These are phyloP conservation scores for Fusarium dimerum DNA, from an alignment of 2,329 filamentous ascomycete species.

Conservation along the genomic window DNA sequence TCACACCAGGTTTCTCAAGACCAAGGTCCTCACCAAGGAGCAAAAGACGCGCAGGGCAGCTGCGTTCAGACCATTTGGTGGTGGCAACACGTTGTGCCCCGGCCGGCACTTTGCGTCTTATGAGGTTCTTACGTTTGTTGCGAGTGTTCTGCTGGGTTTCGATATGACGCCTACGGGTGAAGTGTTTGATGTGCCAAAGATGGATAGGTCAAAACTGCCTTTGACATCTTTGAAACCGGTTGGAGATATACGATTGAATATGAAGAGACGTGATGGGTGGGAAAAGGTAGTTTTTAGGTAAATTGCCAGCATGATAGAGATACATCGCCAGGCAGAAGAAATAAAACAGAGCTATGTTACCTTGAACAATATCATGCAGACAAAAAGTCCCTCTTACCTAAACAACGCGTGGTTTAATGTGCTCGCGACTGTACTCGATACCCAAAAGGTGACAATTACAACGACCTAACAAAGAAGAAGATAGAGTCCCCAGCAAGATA, in stretches of 20 bases:
- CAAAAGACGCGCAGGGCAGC: constrained; percentile 11
- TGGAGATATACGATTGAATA: constrained; percentile 4
- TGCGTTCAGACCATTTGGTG: constrained; percentile 21
- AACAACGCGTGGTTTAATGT: too few species aligned
- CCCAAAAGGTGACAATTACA: too few species aligned
- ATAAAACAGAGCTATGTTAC: too few species aligned
- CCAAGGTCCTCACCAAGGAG: constrained; percentile 12
- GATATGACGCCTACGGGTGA: constrained; percentile 10
- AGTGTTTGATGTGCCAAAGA: constrained; percentile 9
- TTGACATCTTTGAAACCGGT: constrained; percentile 18
- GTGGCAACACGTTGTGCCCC: constrained; percentile 20
- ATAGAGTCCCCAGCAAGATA: too few species aligned
- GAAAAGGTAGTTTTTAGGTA: constrained; percentile 2
- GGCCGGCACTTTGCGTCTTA: constrained; percentile 20
- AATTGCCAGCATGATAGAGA: too few species aligned
- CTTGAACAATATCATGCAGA: too few species aligned
- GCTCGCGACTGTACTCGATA: too few species aligned
- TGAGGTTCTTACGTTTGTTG: constrained; percentile 16
- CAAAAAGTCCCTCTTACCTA: too few species aligned
- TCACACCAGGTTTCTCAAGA: constrained; percentile 16
- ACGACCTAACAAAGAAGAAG: too few species aligned
- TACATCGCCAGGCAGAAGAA: too few species aligned
- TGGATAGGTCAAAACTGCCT: constrained; percentile 20
- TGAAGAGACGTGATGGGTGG: constrained; percentile 7
- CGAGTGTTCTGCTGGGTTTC: constrained; percentile 15